Base-by-base conservation (phyloP, 2,329 filamentous ascomycete species). In the Chaetomium sp. region DNA sequence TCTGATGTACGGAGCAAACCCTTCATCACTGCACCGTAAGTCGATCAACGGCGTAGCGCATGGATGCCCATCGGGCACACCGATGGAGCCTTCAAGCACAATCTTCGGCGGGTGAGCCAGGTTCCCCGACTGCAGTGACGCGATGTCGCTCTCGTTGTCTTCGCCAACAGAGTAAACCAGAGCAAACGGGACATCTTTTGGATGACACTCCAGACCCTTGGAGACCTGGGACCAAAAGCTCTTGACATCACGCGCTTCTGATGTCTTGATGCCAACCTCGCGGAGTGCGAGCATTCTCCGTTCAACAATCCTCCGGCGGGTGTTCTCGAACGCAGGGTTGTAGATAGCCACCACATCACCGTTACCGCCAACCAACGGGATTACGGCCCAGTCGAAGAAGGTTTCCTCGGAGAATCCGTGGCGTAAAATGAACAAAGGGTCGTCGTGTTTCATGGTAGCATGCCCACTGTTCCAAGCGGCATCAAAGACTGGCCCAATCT, bases 401-500 rank as follows among this genome's bases (percentile, higher is more conserved):
- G 87, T 84, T 66, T 94, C 89, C 69, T 95, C 88, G 1, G 89
- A 70, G 59, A 81, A 89, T 1, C 84, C 81, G 59, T 82, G 81
- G 6, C 89, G 81, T 47, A 79, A 76, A 36, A 94, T 79, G 64
- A 91, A 90, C 1, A 92, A 74, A 55, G 82, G 83, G 60, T 92
- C 87, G 63, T 94, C 89, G 61, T 91, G 85, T 68, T 91, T 92
- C 86, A 91, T 89, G 0, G 85, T 90, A 0, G 88, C 86, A 71
- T 91, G 85, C 0, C 88, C 89, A 4, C 84, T 86, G 41, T 79
- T 70, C 68, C 79, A 81, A 0, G 88, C 89, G 58, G 76, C 82
- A 14, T 79, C 74, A 60, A 94, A 88, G 0, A 88, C 78, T 2
- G 83, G 83, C 60, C 84, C 78, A 9, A 92, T 77, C 5, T 85